These are phyloP conservation scores for Blastobotrys muscicola DNA, from an alignment of 805 yeast genomes.

Conservation along the genomic window DNA sequence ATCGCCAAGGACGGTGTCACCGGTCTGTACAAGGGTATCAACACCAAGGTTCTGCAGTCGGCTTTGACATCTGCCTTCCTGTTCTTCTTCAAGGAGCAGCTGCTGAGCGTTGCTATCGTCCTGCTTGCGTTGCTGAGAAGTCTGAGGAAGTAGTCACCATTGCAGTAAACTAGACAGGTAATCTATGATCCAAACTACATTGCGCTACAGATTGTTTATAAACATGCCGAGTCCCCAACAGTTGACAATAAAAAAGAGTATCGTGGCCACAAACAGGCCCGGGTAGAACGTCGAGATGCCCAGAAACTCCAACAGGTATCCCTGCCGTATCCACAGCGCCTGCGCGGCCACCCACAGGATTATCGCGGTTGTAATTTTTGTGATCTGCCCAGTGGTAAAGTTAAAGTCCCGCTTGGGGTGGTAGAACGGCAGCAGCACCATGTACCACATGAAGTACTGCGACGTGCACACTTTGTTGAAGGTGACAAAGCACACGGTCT, in stretches of 20 bases:
- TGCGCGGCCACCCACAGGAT: conserved; percentile 66
- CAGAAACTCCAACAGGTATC: conserved; percentile 69
- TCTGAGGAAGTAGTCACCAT: conserved; percentile 7
- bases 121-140: conserved; percentile 38
- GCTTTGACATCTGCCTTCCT: conserved; percentile 83
- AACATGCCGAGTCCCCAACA: conserved; percentile 50
- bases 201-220: conserved; percentile 33
- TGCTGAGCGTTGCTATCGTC: conserved; percentile 49
- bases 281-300: conserved; percentile 59
- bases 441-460: conserved; percentile 92
- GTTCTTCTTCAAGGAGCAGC: conserved; percentile 83
- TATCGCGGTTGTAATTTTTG: conserved; percentile 10
- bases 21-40: conserved; percentile 74
- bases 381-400: neutral
- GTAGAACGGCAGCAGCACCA: conserved; percentile 72
- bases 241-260: conserved; percentile 52
- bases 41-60: conserved; percentile 71
- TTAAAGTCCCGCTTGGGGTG: conserved; percentile 1
- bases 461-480: conserved; percentile 84
- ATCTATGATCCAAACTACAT: neutral
- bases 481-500: conserved; percentile 68
- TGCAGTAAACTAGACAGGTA: neutral
- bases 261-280: conserved; percentile 46
- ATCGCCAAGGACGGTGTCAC: conserved; percentile 60
- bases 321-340: conserved; percentile 69